Base-by-base conservation (phyloP, 192 early-diverging fungal genomes). In the Mortierella claussenii region DNA sequence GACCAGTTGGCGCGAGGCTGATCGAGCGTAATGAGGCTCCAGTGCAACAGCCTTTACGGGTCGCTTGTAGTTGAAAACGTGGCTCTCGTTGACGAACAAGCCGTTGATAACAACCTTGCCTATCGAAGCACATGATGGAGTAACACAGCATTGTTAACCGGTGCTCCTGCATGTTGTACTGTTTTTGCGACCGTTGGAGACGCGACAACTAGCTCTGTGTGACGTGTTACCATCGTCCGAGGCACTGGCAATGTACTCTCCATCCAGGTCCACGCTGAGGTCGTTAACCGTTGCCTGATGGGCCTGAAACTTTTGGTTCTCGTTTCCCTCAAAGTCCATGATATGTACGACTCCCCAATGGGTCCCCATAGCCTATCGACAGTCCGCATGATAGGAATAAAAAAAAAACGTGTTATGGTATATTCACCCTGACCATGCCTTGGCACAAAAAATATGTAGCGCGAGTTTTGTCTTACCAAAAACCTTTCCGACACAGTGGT, bases 231-330 rank as follows among this genome's bases (percentile, higher is more conserved):
- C 97, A 78, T 98, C 97, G 60, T 96, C 94, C 24, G 93, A 92
- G 4, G 96, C 93, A 74, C 92, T 96, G 10, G 94, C 96, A 42
- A 98, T 89, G 62, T 87, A 97, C 78, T 99, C 98, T 49, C 88
- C 94, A 33, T 83, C 82, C 15, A 83, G 55, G 68, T 99, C 98
- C 55, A 98, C 91, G 64, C 90, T 90, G 56, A 99, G 76, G 55
- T 92, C 88, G 64, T 91, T 96, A 6, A 99, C 95, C 0, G 95
- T 89, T 1, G 95, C 90, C 10, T 90, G 87, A 76, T 98, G 97
- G 4, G 84, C 86, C 34, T 87, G 79, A 79, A 93, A 98, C 43
- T 85, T 86, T 83, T 96, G 94, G 26, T 95, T 90, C 27, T 92
- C 84, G 59, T 95, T 96, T 56, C 97, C 97, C 27, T 92, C 91